Base-by-base conservation (phyloP, 164 flowering plant genomes). In the Warburgia ugandensis region DNA sequence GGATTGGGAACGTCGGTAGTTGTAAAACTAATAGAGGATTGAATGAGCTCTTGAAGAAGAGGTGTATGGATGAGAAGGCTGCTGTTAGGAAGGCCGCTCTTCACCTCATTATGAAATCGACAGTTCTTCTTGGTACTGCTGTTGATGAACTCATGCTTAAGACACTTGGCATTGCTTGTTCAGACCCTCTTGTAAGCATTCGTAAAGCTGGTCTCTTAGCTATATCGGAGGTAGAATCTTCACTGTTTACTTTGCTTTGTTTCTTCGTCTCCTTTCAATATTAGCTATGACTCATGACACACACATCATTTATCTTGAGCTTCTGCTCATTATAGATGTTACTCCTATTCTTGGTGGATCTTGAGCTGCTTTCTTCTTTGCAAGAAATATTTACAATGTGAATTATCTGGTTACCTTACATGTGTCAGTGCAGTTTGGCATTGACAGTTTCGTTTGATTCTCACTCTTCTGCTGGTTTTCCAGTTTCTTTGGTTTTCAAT, bases 101-200 rank as follows among this genome's bases (percentile, higher is more conserved):
- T 58, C 62, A 77, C 65, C 65, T 89, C 7, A 70, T 79, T 61
- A 68, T 84, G 29, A 94, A 82, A 70, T 68, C 81, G 51, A 75
- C 74, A 1, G 61, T 75, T 52, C 64, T 82, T 45, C 56, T 73
- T 5, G 86, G 77, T 12, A 69, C 78, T 19, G 54, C 71, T 10
- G 56, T 82, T 43, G 87, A 88, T 76, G 84, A 63, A 44, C 70
- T 29, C 13, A 17, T 84, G 63, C 71, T 94, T 37, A 84, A 82
- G 75, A 75, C 73, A 2, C 73, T 94, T 71, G 92, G 95, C 12
- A 71, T 72, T 68, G 83, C 94, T 60, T 94, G 97, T 66, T 86
- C 95, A 0, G 99, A 89, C 63, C 89, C 94, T n/a, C 86, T 94
- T 56, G 94, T 89, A 40, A 94, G 95, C 76, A 86, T 92, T 23